Percentiles rank a stretch among this genome's conserved stretches.
phyloP scores from a whole-genome alignment of 805 yeast species.

The Metschnikowia continentalis region DNA sequence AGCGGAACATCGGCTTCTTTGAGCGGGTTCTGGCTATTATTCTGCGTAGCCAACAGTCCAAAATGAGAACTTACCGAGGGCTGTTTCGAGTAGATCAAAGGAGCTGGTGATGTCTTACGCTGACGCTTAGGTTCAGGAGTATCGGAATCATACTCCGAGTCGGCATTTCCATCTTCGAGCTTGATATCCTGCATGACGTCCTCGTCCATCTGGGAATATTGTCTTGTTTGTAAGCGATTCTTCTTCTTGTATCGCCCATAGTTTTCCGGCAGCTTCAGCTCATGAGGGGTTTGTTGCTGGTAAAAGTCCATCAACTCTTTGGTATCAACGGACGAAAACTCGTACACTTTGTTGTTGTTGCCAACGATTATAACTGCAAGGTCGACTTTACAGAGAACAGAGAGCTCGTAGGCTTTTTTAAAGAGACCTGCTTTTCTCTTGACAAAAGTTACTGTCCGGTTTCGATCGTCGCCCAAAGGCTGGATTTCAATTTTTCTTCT shows the following conservation, averaged over 20 bases:
- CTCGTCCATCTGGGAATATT: conserved; percentile 17
- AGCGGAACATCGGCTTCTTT: conserved; percentile 15
- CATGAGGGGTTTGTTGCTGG: conserved; percentile 39
- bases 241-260: conserved; percentile 57
- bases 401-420: conserved; percentile 79
- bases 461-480: conserved; percentile 87
- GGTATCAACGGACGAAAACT: conserved; percentile 72
- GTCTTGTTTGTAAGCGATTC: conserved; percentile 19
- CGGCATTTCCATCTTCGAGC: conserved; percentile 10
- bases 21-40: not conserved
- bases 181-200: conserved; percentile 19
- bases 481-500: conserved; percentile 93
- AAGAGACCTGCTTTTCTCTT: conserved; percentile 93
- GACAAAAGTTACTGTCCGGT: conserved; percentile 80
- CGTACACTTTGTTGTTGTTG: conserved; percentile 76
- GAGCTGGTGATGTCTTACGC: conserved; percentile 10
- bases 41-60: conserved; percentile 5
- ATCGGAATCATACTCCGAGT: conserved; percentile 34
- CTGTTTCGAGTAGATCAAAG: conserved; percentile 13
- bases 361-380: conserved; percentile 87
- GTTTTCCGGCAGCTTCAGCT: conserved; percentile 59
- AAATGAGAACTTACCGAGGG: conserved; percentile 11
- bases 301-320: conserved; percentile 25
- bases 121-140: conserved; percentile 33
- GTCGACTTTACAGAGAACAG: conserved; percentile 90